Evolutionary conservation across 805 yeast species (phyloP).

Genomic region (Saccharomycopsis lassenensis): DNA sequence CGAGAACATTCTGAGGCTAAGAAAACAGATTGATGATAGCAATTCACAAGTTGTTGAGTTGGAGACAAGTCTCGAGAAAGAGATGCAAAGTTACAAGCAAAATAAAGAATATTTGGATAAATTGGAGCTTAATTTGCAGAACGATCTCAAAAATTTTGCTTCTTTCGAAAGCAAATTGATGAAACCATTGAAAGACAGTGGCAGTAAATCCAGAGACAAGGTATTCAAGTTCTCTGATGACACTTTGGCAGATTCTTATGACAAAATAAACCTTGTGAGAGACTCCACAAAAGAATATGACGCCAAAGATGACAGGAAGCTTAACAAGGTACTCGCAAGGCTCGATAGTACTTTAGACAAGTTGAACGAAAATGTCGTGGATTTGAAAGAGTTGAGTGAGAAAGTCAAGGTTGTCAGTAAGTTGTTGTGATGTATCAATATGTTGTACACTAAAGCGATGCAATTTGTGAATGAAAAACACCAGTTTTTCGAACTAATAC

Average conservation of each 20-base stretch:
- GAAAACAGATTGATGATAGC: conserved; percentile 10
- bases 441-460: too few relatives aligned
- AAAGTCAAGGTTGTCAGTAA: conserved; percentile 8
- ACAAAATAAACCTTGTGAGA: conserved; percentile 1
- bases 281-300: too few relatives aligned
- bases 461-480: conserved; percentile 4
- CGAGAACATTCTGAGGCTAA: conserved; percentile 2
- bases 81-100: conserved; percentile 2
- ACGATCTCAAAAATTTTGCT: conserved; percentile 2
- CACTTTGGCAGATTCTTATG: background rate
- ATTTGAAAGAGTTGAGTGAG: conserved; percentile 5
- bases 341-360: conserved; percentile 3
- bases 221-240: conserved; percentile 1
- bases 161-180: background rate
- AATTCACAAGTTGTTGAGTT: conserved; percentile 7
- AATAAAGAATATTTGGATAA: conserved; percentile 9
- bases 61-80: conserved; percentile 7
- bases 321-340: background rate
- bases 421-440: conserved; percentile 1
- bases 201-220: background rate
- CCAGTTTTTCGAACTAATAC: too few relatives aligned
- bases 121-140: conserved; percentile 6
- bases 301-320: conserved; percentile 4
- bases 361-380: background rate
- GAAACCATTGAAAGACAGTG: conserved; percentile 1